A percentile compares a stretch with the other conserved stretches of the same genome.
Conservation (phyloP, 2,329 filamentous ascomycete genomes). For the Pyrenochaeta sp. region DNA sequence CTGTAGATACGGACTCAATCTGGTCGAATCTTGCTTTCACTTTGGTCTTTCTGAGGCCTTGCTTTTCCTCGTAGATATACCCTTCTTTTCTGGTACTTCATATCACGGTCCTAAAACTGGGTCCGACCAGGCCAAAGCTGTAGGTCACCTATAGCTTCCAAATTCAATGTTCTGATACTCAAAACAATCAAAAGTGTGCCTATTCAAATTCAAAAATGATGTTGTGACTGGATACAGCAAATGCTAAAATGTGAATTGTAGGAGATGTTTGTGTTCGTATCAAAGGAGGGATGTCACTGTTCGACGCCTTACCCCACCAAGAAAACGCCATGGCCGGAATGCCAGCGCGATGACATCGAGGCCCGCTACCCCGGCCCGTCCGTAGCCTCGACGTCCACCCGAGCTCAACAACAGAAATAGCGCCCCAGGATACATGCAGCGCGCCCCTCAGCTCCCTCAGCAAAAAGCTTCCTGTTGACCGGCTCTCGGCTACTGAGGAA, state of each 20-base stretch:
- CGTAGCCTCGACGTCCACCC: constrained; percentile 34
- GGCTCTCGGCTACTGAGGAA: constrained; percentile 32
- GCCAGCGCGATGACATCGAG: constrained; percentile 32
- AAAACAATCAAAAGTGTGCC: too few species aligned
- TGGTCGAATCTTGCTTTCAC: constrained; percentile 14
- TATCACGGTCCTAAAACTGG: too few species aligned
- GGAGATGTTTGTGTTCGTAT: too few species aligned
- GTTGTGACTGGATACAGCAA: too few species aligned
- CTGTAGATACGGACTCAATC: constrained; percentile 25
- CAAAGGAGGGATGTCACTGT: too few species aligned
- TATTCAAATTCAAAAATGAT: too few species aligned
- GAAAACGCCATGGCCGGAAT: constrained; percentile 11
- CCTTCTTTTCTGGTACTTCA: constrained; percentile 10
- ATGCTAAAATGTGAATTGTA: too few species aligned
- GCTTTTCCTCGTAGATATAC: constrained; percentile 18
- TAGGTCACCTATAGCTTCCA: neutral
- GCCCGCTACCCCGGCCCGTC: constrained; percentile 18
- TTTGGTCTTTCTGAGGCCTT: neutral
- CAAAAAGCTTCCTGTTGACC: constrained; percentile 11
- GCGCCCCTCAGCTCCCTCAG: constrained; percentile 17
- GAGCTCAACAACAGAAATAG: constrained; percentile 46
- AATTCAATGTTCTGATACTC: too few species aligned
- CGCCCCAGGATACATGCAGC: constrained; percentile 29
- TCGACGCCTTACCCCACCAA: constrained; percentile 20
- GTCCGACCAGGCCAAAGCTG: too few species aligned